A percentile compares a stretch with the other conserved stretches of the same genome.
phyloP scores from a whole-genome alignment of 2,329 filamentous ascomycete genomes.

The Diaporthe capsici region DNA sequence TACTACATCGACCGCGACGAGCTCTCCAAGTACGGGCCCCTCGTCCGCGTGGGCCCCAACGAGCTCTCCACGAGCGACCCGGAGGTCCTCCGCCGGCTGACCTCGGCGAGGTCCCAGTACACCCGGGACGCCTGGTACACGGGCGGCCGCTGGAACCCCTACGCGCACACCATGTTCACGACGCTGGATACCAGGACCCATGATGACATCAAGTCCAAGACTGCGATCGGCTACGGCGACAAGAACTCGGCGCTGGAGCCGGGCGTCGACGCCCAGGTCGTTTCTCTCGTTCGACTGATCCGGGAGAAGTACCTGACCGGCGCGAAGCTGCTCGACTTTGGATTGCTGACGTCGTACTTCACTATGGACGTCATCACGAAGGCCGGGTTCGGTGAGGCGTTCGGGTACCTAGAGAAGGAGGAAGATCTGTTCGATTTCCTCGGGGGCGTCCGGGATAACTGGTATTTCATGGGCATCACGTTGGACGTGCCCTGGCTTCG shows the following conservation, averaged over 20 bases:
- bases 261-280: constrained; percentile 36
- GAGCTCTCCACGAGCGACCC: constrained; percentile 53
- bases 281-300: neutral
- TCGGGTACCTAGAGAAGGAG: constrained; percentile 59
- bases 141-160: constrained; percentile 14
- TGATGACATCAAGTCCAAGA: constrained; percentile 49
- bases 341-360: constrained; percentile 60
- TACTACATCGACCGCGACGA: constrained; percentile 45
- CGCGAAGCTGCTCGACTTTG: constrained; percentile 57
- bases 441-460: constrained; percentile 53
- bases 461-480: constrained; percentile 57
- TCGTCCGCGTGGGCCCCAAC: constrained; percentile 54
- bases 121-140: constrained; percentile 41
- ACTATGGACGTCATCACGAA: constrained; percentile 66
- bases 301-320: neutral
- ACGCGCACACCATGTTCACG: constrained; percentile 30
- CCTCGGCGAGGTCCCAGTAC: constrained; percentile 49
- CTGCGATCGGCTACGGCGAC: constrained; percentile 44
- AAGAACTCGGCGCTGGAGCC: constrained; percentile 46
- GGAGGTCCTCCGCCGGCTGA: constrained; percentile 49
- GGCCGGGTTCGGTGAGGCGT: constrained; percentile 60
- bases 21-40: constrained; percentile 45
- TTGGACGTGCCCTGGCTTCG: constrained; percentile 55
- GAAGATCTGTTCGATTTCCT: constrained; percentile 62
- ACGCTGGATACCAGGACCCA: constrained; percentile 45